Conservation (phyloP, 2,329 filamentous ascomycete genomes). For the Penicillium sp. region DNA sequence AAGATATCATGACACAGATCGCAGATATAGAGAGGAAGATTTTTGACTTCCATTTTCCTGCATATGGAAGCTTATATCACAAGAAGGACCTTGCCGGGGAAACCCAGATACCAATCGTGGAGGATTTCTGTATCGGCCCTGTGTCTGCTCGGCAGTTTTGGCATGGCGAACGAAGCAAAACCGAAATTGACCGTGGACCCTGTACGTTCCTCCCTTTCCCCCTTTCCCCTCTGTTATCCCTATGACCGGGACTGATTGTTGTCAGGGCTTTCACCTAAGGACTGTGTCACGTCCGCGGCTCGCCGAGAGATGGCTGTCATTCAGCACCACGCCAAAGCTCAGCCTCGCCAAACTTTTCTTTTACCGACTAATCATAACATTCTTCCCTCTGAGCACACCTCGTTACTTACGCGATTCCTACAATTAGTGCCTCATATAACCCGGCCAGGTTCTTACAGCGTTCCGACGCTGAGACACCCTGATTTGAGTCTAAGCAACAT, state of each 20-base stretch:
- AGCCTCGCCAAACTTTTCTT: conserved; percentile 26
- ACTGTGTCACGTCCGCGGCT: conserved; percentile 25
- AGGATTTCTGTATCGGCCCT: conserved; percentile 27
- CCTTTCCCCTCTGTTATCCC: background rate
- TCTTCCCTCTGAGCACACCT: conserved; percentile 20
- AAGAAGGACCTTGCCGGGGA: conserved; percentile 18
- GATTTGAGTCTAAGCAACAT: conserved; percentile 28
- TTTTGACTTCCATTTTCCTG: conserved; percentile 27
- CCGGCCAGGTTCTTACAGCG: conserved; percentile 8
- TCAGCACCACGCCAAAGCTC: conserved; percentile 21
- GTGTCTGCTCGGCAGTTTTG: conserved; percentile 28
- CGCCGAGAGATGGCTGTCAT: conserved; percentile 23
- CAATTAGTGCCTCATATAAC: conserved; percentile 20
- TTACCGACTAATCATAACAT: conserved; percentile 24
- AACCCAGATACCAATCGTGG: conserved; percentile 15
- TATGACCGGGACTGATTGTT: conserved; percentile 8
- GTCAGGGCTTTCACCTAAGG: conserved; percentile 17
- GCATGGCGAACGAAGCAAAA: conserved; percentile 24
- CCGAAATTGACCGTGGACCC: conserved; percentile 24
- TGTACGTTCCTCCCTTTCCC: conserved; percentile 14
- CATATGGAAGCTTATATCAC: conserved; percentile 28
- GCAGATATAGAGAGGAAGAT: conserved; percentile 24
- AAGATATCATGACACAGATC: conserved; percentile 26
- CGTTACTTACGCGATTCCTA: conserved; percentile 23
- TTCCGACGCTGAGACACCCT: conserved; percentile 25